Evolutionary conservation across 2,329 filamentous ascomycete genomes (phyloP).

Genomic region (Alternaria brassicicola): DNA sequence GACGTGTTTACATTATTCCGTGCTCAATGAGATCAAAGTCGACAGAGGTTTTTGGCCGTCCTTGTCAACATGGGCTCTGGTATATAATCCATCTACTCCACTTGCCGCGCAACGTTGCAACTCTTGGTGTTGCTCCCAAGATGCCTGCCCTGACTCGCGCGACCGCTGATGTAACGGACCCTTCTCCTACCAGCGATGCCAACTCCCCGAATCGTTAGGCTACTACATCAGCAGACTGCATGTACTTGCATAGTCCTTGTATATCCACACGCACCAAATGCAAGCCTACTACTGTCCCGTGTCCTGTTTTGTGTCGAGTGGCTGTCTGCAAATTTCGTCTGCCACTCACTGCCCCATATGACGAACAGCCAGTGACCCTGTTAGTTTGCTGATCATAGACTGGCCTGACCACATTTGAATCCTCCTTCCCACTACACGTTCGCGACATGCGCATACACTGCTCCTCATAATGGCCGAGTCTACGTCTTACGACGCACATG

Average conservation of each 20-base stretch:
- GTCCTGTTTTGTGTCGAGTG: constrained; percentile 9
- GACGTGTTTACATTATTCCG: neutral
- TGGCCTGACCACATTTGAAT: constrained; percentile 37
- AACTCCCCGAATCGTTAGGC: neutral
- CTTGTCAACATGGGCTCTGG: neutral
- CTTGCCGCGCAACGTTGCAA: neutral
- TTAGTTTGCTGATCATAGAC: constrained; percentile 32
- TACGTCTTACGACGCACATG: constrained; percentile 34
- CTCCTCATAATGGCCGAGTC: constrained; percentile 42
- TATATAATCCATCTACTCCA: neutral
- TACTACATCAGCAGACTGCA: neutral
- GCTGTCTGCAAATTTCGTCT: constrained; percentile 1
- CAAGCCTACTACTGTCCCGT: neutral
- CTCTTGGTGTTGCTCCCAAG: neutral
- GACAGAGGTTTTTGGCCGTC: neutral
- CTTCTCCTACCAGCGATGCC: neutral
- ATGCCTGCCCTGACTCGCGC: constrained; percentile 21
- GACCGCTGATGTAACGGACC: constrained; percentile 17
- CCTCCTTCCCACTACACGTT: constrained; percentile 14
- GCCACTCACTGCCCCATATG: constrained; percentile 22
- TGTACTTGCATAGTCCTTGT: neutral
- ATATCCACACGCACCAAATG: constrained; percentile 1
- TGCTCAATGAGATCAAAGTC: neutral
- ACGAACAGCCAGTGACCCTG: constrained; percentile 28
- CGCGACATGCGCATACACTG: constrained; percentile 29